A percentile compares a stretch with the other conserved stretches of the same genome.
Conservation (phyloP, 441 rosid species). For the Breynia disticha region DNA sequence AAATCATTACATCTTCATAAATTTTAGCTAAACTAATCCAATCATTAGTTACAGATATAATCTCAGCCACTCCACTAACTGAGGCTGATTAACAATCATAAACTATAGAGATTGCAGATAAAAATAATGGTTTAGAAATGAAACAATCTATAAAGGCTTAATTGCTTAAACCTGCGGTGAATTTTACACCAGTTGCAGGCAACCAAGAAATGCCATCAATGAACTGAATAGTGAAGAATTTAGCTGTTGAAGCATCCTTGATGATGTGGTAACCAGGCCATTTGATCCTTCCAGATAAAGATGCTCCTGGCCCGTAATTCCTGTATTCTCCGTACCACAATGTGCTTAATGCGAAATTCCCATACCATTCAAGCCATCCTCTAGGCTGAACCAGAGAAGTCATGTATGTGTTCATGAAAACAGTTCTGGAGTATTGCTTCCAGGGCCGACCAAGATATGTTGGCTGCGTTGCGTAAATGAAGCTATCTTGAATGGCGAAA, state of each 20-base stretch:
- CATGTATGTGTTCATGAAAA: conserved; percentile 45
- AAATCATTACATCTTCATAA: background rate
- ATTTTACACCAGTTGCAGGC: conserved; percentile 62
- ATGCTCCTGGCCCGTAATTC: conserved; percentile 57
- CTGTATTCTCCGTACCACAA: conserved; percentile 59
- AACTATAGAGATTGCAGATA: background rate
- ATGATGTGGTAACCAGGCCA: conserved; percentile 64
- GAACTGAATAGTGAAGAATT: conserved; percentile 53
- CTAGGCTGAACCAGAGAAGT: conserved; percentile 40
- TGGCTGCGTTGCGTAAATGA: conserved; percentile 38
- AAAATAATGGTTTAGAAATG: background rate
- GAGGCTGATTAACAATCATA: no score
- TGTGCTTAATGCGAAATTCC: conserved; percentile 46
- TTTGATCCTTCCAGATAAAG: conserved; percentile 27
- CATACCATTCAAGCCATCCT: conserved; percentile 77
- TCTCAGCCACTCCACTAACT: no score
- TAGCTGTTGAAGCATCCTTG: conserved; percentile 34
- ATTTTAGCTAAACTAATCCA: background rate
- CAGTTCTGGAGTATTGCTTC: conserved; percentile 70
- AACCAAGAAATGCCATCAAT: conserved; percentile 62
- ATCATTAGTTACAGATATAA: no score
- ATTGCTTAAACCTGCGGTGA: conserved; percentile 38
- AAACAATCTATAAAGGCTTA: background rate
- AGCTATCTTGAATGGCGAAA: conserved; percentile 60
- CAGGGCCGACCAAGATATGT: conserved; percentile 79